Conservation (phyloP, 306 rosid genomes). For the Trifolium dubium region DNA sequence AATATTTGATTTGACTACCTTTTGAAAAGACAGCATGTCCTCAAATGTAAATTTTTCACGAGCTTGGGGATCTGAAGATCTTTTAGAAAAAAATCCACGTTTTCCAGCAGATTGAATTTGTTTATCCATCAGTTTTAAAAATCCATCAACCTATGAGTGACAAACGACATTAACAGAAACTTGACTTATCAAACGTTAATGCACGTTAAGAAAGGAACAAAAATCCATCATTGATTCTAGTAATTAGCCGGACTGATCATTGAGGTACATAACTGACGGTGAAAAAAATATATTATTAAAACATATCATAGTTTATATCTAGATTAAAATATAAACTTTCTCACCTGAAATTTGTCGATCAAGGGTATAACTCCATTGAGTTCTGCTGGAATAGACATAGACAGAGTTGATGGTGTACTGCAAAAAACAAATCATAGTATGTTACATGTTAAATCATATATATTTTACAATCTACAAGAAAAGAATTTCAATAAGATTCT, state of each 20-base stretch:
- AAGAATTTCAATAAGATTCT: conserved; percentile 3
- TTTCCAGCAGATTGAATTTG: conserved; percentile 96
- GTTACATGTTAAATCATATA: conserved; percentile 14
- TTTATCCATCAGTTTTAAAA: conserved; percentile 86
- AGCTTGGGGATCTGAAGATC: conserved; percentile 75
- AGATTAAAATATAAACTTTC: conserved; percentile 18
- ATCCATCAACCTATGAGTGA: conserved; percentile 76
- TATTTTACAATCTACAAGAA: not conserved
- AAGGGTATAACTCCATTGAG: conserved; percentile 92
- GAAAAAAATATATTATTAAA: not conserved
- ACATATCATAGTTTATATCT: not conserved
- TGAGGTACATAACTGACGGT: conserved; percentile 6
- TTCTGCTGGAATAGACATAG: conserved; percentile 81
- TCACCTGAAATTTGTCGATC: conserved; percentile 87
- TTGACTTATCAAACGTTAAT: conserved; percentile 22
- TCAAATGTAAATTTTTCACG: conserved; percentile 84
- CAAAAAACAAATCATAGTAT: conserved; percentile 37
- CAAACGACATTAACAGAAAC: conserved; percentile 27
- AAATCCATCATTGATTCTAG: not conserved
- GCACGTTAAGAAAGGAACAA: conserved; percentile 13
- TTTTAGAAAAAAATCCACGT: conserved; percentile 88
- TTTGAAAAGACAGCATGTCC: conserved; percentile 96
- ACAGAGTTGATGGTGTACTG: conserved; percentile 77
- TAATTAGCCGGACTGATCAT: not conserved
- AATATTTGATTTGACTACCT: conserved; percentile 53